Evolutionary conservation across 129 eudicot genomes (phyloP).

Genomic region (Centella asiatica): DNA sequence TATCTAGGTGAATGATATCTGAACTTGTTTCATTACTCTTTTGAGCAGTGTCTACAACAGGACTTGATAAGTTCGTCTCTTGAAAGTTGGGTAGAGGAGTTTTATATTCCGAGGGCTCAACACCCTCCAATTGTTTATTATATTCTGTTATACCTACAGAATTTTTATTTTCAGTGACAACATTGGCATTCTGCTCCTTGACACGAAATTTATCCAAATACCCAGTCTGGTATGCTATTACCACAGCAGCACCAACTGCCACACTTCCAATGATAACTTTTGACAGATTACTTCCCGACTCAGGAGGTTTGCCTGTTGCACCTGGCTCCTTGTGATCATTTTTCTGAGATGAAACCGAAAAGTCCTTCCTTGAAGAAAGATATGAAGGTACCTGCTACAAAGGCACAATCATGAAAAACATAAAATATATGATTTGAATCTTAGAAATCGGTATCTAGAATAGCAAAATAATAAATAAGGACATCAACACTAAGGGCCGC

Average conservation of each 20-base stretch:
- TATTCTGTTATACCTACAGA: slow-evolving; percentile 14
- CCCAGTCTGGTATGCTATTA: slow-evolving; percentile 62
- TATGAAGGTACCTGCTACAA: slow-evolving; percentile 63
- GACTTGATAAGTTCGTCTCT: slow-evolving; percentile 26
- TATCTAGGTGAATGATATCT: slow-evolving; percentile 14
- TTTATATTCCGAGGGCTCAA: slow-evolving; percentile 18
- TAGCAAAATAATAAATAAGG: no score
- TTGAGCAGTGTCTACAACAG: slow-evolving; percentile 30
- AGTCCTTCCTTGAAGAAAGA: slow-evolving; percentile 64
- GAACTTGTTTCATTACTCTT: slow-evolving; percentile 27
- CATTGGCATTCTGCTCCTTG: slow-evolving; percentile 29
- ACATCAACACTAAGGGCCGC: no score
- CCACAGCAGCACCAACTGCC: slow-evolving; percentile 56
- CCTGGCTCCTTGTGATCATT: slow-evolving; percentile 37
- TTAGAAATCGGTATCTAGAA: no score
- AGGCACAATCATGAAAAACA: no score
- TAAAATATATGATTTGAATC: no score
- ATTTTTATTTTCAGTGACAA: slow-evolving; percentile 16
- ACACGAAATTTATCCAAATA: slow-evolving; percentile 36
- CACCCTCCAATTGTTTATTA: slow-evolving; percentile 11
- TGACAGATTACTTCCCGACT: slow-evolving; percentile 29
- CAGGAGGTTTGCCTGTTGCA: slow-evolving; percentile 38
- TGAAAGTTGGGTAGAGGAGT: slow-evolving; percentile 20
- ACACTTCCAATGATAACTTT: slow-evolving; percentile 55
- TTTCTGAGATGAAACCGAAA: slow-evolving; percentile 47